phyloP scores from a whole-genome alignment of 345 rosid genomes.

The Mangifera indica region DNA sequence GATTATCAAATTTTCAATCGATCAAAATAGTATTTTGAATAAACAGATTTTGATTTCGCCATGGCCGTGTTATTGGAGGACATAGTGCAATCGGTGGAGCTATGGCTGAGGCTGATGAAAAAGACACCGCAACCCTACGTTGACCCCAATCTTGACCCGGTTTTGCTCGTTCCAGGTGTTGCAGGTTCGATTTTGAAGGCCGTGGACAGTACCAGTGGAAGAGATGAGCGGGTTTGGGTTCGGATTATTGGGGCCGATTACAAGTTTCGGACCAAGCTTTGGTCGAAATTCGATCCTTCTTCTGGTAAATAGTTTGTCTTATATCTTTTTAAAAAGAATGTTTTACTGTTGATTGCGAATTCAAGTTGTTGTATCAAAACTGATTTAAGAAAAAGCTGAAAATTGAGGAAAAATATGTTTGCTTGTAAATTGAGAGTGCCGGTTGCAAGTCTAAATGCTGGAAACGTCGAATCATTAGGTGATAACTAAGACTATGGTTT shows the following conservation, averaged over 20 bases:
- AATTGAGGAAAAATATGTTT: too few relatives aligned
- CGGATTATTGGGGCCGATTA: constrained; percentile 81
- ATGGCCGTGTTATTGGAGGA: constrained; percentile 77
- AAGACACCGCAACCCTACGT: constrained; percentile 55
- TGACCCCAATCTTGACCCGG: constrained; percentile 88
- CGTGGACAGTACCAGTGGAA: constrained; percentile 54
- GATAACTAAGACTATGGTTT: too few relatives aligned
- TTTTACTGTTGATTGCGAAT: too few relatives aligned
- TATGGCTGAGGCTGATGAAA: constrained; percentile 54
- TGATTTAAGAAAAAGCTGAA: too few relatives aligned
- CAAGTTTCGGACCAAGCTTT: constrained; percentile 72
- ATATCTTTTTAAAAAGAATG: too few relatives aligned
- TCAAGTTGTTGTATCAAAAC: too few relatives aligned
- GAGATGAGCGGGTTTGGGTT: constrained; percentile 84
- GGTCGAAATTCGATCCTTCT: constrained; percentile 89
- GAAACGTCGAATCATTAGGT: too few relatives aligned
- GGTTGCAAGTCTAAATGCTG: too few relatives aligned
- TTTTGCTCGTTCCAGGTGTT: constrained; percentile 81
- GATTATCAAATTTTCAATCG: not conserved
- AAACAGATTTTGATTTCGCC: not conserved
- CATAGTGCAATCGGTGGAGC: constrained; percentile 67
- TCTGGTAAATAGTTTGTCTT: constrained; percentile 44
- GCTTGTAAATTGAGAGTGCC: too few relatives aligned
- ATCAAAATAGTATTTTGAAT: not conserved
- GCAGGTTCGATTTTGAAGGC: constrained; percentile 86